phyloP scores from a whole-genome alignment of 1,139 yeast species.

The Saccharomycopsis hybrid region DNA sequence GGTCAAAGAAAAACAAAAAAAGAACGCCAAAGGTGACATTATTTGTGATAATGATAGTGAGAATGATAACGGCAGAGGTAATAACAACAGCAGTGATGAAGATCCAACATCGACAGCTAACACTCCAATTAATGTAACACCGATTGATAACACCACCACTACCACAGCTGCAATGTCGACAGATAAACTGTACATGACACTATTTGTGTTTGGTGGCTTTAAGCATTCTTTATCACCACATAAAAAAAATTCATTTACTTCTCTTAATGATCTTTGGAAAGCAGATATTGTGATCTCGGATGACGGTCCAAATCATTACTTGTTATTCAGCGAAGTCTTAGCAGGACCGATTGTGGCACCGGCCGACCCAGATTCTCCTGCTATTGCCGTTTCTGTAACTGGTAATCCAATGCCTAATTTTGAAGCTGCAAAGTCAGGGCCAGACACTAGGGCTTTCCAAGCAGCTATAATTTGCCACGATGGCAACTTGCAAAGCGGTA shows the following conservation, averaged over 20 bases:
- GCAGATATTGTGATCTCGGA: constrained; percentile 10
- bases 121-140: too few relatives aligned
- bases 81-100: neutral
- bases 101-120: constrained; percentile 1
- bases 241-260: neutral
- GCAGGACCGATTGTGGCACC: constrained; percentile 2
- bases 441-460: constrained; percentile 2
- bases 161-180: too few relatives aligned
- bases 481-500: too few relatives aligned
- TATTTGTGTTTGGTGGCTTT: constrained; percentile 17
- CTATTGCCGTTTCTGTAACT: too few relatives aligned
- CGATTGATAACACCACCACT: too few relatives aligned
- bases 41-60: neutral
- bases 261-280: constrained; percentile 12
- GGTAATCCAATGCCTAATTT: too few relatives aligned
- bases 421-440: neutral
- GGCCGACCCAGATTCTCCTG: neutral
- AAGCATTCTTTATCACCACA: neutral
- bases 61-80: neutral
- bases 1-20: neutral
- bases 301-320: constrained; percentile 3
- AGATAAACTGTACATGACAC: neutral
- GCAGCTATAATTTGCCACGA: constrained; percentile 10
- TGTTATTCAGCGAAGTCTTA: constrained; percentile 9
- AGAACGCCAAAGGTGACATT: neutral